These are phyloP conservation scores for Candida buenavistaensis DNA, from an alignment of 1,139 yeast genomes.

Conservation along the genomic window DNA sequence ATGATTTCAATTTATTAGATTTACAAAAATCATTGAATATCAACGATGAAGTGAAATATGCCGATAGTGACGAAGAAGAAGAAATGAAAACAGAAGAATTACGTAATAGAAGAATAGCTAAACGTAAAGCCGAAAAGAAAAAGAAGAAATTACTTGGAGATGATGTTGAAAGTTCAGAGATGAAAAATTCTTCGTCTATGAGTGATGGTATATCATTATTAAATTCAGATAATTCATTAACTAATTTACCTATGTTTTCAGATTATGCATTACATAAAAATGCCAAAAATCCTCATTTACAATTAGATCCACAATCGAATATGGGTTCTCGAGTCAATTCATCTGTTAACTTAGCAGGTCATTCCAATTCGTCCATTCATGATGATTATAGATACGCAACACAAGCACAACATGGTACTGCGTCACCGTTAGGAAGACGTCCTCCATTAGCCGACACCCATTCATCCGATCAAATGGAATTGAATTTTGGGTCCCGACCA, in stretches of 20 bases:
- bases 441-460: conserved; percentile 20
- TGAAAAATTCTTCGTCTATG: conserved; percentile 34
- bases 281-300: conserved; percentile 26
- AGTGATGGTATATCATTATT: conserved; percentile 57
- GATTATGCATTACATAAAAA: conserved; percentile 43
- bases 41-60: conserved; percentile 25
- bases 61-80: conserved; percentile 55
- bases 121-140: conserved; percentile 25
- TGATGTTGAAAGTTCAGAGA: conserved; percentile 11
- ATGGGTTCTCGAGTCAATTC: conserved; percentile 10
- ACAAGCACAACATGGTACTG: conserved; percentile 6
- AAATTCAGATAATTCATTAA: conserved; percentile 52
- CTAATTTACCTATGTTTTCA: conserved; percentile 57
- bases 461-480: conserved; percentile 34
- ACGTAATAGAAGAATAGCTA: conserved; percentile 43
- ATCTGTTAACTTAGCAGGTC: conserved; percentile 14
- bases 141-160: conserved; percentile 10
- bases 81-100: conserved; percentile 56
- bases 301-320: conserved; percentile 26
- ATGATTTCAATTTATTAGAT: conserved; percentile 46
- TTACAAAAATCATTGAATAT: conserved; percentile 31
- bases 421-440: conserved; percentile 12
- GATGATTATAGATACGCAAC: conserved; percentile 26
- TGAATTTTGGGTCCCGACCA: conserved; percentile 27
- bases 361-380: conserved; percentile 28